A percentile compares a stretch with the other conserved stretches of the same genome.
These are phyloP conservation scores for Globisporangium emineosum DNA, from an alignment of 352 stramenopile genomes.

Conservation along the genomic window DNA sequence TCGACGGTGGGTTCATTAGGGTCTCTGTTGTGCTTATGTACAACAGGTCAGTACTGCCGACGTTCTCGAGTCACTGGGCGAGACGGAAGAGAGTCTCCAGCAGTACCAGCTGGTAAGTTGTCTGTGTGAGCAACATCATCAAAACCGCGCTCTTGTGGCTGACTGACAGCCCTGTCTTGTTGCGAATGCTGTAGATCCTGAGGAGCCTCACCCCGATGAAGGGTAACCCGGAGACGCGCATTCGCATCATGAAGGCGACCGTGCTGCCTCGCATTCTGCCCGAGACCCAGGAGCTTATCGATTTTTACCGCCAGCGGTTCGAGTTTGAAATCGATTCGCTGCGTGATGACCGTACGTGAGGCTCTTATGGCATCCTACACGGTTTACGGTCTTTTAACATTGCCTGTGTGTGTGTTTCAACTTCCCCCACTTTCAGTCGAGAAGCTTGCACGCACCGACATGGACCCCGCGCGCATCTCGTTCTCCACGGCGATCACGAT, in stretches of 20 bases:
- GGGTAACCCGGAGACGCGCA: conserved; percentile 29
- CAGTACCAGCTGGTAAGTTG: conserved; percentile 45
- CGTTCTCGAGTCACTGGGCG: conserved; percentile 52
- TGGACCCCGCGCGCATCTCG: conserved; percentile 52
- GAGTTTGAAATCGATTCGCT: conserved; percentile 38
- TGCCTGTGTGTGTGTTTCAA: not conserved
- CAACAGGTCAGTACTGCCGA: conserved; percentile 59
- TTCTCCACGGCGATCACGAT: conserved; percentile 59
- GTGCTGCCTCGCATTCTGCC: conserved; percentile 67
- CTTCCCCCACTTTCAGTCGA: conserved; percentile 19
- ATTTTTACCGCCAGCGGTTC: conserved; percentile 40
- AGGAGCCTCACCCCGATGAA: conserved; percentile 18
- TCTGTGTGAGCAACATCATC: no score
- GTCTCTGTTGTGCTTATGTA: no score
- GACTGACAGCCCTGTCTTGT: not conserved
- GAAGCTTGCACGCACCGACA: conserved; percentile 28
- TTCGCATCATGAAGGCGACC: conserved; percentile 59
- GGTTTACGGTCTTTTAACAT: not conserved
- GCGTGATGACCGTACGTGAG: conserved; percentile 30
- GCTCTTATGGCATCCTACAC: not conserved
- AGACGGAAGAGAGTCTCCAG: conserved; percentile 47
- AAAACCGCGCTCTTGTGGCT: no score
- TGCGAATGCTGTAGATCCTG: conserved; percentile 26
- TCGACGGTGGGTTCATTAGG: not conserved
- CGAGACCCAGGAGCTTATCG: conserved; percentile 44